A percentile compares a stretch with the other conserved stretches of the same genome.
Conservation (phyloP, 176 grass and related monocot genomes). For the Musa acuminata region DNA sequence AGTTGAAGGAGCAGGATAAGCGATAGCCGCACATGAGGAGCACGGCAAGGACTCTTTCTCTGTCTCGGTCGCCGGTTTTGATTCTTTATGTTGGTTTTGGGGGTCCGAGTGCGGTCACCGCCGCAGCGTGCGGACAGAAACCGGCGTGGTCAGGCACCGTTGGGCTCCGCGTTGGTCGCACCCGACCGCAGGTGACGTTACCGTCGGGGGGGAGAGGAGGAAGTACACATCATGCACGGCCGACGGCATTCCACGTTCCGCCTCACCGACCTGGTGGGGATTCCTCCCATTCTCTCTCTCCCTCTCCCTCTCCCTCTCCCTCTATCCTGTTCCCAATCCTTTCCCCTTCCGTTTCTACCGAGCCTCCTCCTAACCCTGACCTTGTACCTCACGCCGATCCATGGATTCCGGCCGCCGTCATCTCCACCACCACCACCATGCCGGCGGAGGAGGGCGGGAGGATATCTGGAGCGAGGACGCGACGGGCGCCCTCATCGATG, state of each 20-base stretch:
- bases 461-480: slow-evolving; percentile 97
- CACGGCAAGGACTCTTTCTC: background rate
- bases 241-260: slow-evolving; percentile 34
- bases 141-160: background rate
- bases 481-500: slow-evolving; percentile 57
- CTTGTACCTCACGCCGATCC: background rate
- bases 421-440: slow-evolving; percentile 1
- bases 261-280: slow-evolving; percentile 23
- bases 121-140: background rate
- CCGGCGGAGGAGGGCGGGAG: slow-evolving; percentile 43
- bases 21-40: background rate
- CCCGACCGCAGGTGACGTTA: slow-evolving; percentile 11
- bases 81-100: background rate
- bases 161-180: background rate
- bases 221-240: slow-evolving; percentile 7
- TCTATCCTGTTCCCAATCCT: slow-evolving; percentile 4
- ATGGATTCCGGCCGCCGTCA: slow-evolving; percentile 28
- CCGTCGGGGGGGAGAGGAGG: background rate
- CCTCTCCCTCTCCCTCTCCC: slow-evolving; percentile 20
- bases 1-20: background rate
- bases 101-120: background rate
- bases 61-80: background rate
- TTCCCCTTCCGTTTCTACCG: background rate
- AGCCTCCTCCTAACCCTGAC: background rate
- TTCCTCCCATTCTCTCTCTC: slow-evolving; percentile 39